A percentile compares a stretch with the other conserved stretches of the same genome.
phyloP scores from a whole-genome alignment of 352 stramenopile genomes.

The Phytophthora nicotianae region DNA sequence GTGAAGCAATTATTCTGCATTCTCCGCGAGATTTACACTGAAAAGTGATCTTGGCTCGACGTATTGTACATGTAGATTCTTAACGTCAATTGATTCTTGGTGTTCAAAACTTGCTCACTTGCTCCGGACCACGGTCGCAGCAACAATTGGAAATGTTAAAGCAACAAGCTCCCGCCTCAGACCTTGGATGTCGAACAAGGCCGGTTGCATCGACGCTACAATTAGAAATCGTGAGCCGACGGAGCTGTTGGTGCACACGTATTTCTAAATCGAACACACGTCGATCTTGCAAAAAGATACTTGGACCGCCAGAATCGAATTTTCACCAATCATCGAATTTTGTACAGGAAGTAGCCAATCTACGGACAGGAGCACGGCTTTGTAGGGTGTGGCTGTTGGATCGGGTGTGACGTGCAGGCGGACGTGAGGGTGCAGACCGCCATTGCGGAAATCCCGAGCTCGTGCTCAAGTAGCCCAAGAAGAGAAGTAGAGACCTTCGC shows the following conservation, averaged over 20 bases:
- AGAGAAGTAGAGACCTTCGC: slow-evolving; percentile 14
- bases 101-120: too few relatives aligned
- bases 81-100: too few relatives aligned
- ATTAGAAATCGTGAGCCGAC: too few relatives aligned
- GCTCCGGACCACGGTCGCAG: neutral
- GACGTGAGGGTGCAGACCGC: slow-evolving; percentile 15
- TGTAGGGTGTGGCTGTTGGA: slow-evolving; percentile 20
- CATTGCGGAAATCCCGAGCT: slow-evolving; percentile 37
- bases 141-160: too few relatives aligned
- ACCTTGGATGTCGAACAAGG: too few relatives aligned
- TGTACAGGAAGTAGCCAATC: slow-evolving; percentile 13
- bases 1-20: slow-evolving; percentile 5
- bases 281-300: slow-evolving; percentile 14
- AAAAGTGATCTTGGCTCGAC: neutral
- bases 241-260: too few relatives aligned
- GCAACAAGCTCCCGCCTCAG: too few relatives aligned
- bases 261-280: neutral
- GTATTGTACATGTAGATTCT: neutral
- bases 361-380: slow-evolving; percentile 5
- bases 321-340: slow-evolving; percentile 19
- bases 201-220: slow-evolving; percentile 1
- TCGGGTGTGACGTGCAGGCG: slow-evolving; percentile 24
- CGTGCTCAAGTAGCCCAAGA: slow-evolving; percentile 24
- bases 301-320: slow-evolving; percentile 30
- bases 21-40: neutral